Evolutionary conservation across 2,329 filamentous ascomycete species (phyloP), one percentile per base, ranked within the genome.

Genomic region (Trematosphaeria pertusa): DNA sequence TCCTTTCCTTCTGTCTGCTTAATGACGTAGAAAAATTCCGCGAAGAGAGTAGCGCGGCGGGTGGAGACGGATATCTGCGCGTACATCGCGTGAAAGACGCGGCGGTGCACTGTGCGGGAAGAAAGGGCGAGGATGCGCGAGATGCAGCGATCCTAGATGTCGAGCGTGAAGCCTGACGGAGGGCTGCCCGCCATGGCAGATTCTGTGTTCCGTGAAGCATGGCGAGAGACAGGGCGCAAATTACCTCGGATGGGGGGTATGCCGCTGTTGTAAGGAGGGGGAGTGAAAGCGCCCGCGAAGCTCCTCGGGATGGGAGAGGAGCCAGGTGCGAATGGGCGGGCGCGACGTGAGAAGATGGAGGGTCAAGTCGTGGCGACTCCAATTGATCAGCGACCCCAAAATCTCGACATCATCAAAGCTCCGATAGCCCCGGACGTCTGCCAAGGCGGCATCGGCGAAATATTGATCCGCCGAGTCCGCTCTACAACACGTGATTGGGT

Each of bases 191-290:
- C 85, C 84, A 87, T 74, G 83, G 81, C 65, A 86, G 73, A 58
- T 80, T 81, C 72, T 84, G 82, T n/a, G n/a, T n/a, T 64, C 82
- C 79, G 75, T 84, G 83, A 70, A 85, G 78, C 85, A 87, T 87
- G 48, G 32, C 51, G 55, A 42, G 33, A 17, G 35, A 20, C 45
- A 33, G 52, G 42, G 10, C 43, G 20, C n/a, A n/a, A 40, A 36
- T 37, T 33, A 20, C 43, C 36, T 51, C 47, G 54, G 46, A 45
- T 30, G 40, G 18, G 36, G 39, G 26, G 41, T 37, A 15, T n/a
- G 33, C 18, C 19, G 22, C n/a, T 26, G 12, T 28, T 20, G 10
- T 32, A 18, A 21, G 9, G 22, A 19, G 37, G 35, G 30, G 22
- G 19, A 22, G 41, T 26, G 28, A 35, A 37, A 46, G 48, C 41